Evolutionary conservation across 768 basidiomycete genomes (phyloP), one percentile per base, ranked within the genome.

Genomic region (Lyophyllum semitale): DNA sequence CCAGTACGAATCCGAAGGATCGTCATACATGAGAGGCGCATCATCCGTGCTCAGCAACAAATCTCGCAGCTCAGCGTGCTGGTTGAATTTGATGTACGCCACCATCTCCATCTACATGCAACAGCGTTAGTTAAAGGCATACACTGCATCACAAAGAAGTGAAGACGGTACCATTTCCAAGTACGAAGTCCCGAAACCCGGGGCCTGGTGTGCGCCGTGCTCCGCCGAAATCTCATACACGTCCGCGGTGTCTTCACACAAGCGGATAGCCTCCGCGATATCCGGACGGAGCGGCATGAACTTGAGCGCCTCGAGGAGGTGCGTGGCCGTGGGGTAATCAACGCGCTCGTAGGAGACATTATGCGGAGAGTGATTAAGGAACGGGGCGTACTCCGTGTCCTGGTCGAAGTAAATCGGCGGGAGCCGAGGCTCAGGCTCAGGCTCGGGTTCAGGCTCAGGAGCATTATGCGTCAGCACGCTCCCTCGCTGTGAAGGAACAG

Each of bases 291-390:
- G 67, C 2, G 76, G 75, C 33, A 83, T 63, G 67, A 84, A 93
- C 66, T 88, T 88, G 63, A 88, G 73, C 8, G 89, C 89, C 68
- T 93, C 89, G 51, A 84, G 79, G n/a, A 93, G 76, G 60, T 93
- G 91, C 61, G 84, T 68, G 9, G 87, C 91, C 1, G 84, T 87
- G 1, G 88, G 88, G 60, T 85, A 93, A 38, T 70, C 67, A 50
- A 72, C 73, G 29, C 82, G 75, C 32, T 75, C 66, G 66, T 84
- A 85, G 50, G 84, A 51, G 20, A 93, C 78, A 4, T 75, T 76
- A 61, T 90, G 83, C 1, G 75, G 80, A 1, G 91, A 90, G 60
- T 85, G 82, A 62, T 84, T 88, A 66, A 88, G 71, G 67, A 91
- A 85, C 1, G 77, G 78, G 0, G 74, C 63, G 50, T 73, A 75